Conservation (phyloP, 106 monocot species). For the Ottelia alismoides region DNA sequence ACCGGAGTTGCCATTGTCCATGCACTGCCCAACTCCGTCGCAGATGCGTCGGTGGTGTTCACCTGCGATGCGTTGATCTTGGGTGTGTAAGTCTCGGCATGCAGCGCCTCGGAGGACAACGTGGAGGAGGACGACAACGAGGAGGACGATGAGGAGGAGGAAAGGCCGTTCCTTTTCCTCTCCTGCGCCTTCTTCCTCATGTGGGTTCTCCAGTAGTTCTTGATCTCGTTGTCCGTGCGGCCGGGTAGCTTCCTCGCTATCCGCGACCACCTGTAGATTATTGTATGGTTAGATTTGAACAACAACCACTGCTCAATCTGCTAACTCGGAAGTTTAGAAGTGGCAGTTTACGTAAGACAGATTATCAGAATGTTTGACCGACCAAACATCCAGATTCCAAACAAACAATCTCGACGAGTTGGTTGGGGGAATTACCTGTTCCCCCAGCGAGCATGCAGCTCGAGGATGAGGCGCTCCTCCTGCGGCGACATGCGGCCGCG, state of each 20-base stretch:
- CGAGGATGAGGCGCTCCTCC: too few species aligned
- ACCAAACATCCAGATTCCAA: too few species aligned
- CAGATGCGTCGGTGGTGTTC: neutral
- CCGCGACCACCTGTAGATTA: slow-evolving; percentile 37
- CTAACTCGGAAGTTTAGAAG: too few species aligned
- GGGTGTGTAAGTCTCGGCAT: neutral
- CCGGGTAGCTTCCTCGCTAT: slow-evolving; percentile 46
- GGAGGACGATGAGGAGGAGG: slow-evolving; percentile 14
- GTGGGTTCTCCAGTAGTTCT: slow-evolving; percentile 56
- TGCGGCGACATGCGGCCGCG: too few species aligned
- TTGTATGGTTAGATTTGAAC: neutral
- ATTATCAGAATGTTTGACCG: too few species aligned
- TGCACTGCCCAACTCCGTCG: neutral
- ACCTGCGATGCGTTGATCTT: neutral
- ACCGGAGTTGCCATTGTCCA: neutral
- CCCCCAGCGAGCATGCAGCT: too few species aligned
- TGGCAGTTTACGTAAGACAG: too few species aligned
- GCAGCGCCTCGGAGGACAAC: neutral
- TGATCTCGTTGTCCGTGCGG: too few species aligned
- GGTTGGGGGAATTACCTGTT: too few species aligned
- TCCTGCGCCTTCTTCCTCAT: slow-evolving; percentile 39
- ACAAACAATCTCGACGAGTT: too few species aligned
- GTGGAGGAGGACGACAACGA: slow-evolving; percentile 3
- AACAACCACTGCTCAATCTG: too few species aligned
- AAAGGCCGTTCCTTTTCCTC: slow-evolving; percentile 5